Evolutionary conservation across 768 basidiomycete species (phyloP).

Genomic region (Clitopilus passeckerianus): DNA sequence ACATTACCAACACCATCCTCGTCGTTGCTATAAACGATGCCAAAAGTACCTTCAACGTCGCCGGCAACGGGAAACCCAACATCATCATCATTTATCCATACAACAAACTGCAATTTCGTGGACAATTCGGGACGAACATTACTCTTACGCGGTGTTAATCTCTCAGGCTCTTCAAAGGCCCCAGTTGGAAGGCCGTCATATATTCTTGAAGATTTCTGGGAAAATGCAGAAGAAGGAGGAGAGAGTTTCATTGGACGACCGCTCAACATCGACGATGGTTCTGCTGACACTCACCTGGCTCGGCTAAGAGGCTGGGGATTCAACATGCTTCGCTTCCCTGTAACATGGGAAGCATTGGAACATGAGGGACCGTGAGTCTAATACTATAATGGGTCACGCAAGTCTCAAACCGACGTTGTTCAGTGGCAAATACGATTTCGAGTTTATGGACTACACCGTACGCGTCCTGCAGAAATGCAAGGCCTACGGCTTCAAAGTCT

Average conservation of each 20-base stretch:
- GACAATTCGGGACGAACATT: conserved; percentile 72
- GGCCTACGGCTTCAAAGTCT: conserved; percentile 86
- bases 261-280: conserved; percentile 78
- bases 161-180: conserved; percentile 85
- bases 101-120: conserved; percentile 63
- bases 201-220: conserved; percentile 76
- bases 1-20: not conserved
- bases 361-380: conserved; percentile 88
- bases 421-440: conserved; percentile 86
- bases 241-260: conserved; percentile 74
- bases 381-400: conserved; percentile 8
- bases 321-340: conserved; percentile 75
- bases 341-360: conserved; percentile 96
- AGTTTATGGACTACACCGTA: conserved; percentile 90
- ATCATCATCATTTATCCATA: conserved; percentile 54
- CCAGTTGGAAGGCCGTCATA: conserved; percentile 70
- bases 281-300: conserved; percentile 79
- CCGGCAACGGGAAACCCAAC: conserved; percentile 51
- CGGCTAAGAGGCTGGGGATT: conserved; percentile 94
- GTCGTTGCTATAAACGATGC: conserved; percentile 33
- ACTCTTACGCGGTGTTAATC: conserved; percentile 90
- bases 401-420: not conserved
- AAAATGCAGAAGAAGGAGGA: conserved; percentile 63
- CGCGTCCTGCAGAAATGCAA: conserved; percentile 87
- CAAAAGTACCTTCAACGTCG: conserved; percentile 49